Base-by-base conservation (phyloP, 2,329 filamentous ascomycete genomes). In the Phialophora macrospora region DNA sequence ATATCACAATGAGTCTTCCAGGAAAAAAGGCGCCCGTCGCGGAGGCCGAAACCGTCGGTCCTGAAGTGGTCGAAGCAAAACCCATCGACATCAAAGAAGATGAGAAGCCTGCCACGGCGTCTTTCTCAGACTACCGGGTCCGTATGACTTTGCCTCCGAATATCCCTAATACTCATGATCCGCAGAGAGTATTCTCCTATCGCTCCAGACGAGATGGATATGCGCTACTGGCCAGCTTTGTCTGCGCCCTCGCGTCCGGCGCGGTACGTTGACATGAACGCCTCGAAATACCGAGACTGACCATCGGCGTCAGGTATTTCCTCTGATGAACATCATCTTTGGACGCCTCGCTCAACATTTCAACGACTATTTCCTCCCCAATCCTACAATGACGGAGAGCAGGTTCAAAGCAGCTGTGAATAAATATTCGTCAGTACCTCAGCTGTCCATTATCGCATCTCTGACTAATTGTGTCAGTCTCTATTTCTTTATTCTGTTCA, bases 271-370 rank as follows among this genome's bases (percentile, higher is more conserved):
- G 17, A 12, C 30, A 17, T n/a, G 28, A 34, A 14, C 38, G 7
- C 17, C 38, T 30, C 49, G 56, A 20, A 3, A 2, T 20, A 3
- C n/a, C 20, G 24, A 55, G 17, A 20, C 34, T 66, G 62, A 46
- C 56, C 56, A 3, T 46, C 41, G 5, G 38, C 32, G 17, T 9
- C 20, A 71, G 56, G 63, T 66, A 14, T 55, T 72, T 11, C 71
- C 71, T 11, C 69, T 85, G 38, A 87, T 88, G 84, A 85, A 86
- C 44, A 77, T 88, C 46, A 78, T 88, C 6, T 86, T 88, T 73
- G 85, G 85, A 69, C 75, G 76, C 44, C 80, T 84, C 38, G 81
- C 87, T 54, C 83, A 83, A 7, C 77, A 81, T 8, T 88, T 88
- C 70, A 85, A 82, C 60, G 75, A 78, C n/a, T 89, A 87, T 72